phyloP scores from a whole-genome alignment of 75 land plant genomes.

The Pinus tabuliformis region DNA sequence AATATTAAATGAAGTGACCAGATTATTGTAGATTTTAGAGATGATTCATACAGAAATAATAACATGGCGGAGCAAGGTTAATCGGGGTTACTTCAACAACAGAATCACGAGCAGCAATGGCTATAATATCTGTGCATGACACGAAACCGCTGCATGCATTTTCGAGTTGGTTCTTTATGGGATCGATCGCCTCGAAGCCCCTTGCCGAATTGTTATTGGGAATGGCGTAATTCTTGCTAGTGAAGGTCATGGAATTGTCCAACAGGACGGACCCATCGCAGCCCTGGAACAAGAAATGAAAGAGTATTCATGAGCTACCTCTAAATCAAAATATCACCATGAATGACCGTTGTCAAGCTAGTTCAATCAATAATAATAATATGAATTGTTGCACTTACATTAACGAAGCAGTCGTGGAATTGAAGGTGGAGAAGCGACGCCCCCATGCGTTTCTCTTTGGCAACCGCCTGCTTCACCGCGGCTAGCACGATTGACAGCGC shows the following conservation, averaged over 20 bases:
- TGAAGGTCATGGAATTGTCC: slow-evolving; percentile 30
- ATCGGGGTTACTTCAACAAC: slow-evolving; percentile 13
- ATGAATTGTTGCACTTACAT: background rate
- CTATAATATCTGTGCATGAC: slow-evolving; percentile 58
- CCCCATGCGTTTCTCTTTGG: slow-evolving; percentile 38
- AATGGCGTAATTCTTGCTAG: slow-evolving; percentile 41
- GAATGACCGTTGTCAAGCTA: no score
- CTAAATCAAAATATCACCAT: no score
- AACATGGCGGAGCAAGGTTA: no score
- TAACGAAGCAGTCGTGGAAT: slow-evolving; percentile 39
- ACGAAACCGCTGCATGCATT: slow-evolving; percentile 43
- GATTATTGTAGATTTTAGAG: no score
- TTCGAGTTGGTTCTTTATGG: slow-evolving; percentile 37
- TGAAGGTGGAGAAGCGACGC: slow-evolving; percentile 28
- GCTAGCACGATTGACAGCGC: slow-evolving; percentile 17
- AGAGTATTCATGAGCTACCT: no score
- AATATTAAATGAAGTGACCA: no score
- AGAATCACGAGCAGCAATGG: slow-evolving; percentile 41
- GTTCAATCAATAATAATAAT: no score
- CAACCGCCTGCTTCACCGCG: slow-evolving; percentile 17
- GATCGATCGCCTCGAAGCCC: slow-evolving; percentile 42
- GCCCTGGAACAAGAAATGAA: no score
- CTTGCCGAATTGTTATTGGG: slow-evolving; percentile 35
- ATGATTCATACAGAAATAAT: no score
- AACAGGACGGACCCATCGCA: slow-evolving; percentile 71